phyloP scores from a whole-genome alignment of 1,284 basidiomycete genomes.

The Melampsora larici-populina region DNA sequence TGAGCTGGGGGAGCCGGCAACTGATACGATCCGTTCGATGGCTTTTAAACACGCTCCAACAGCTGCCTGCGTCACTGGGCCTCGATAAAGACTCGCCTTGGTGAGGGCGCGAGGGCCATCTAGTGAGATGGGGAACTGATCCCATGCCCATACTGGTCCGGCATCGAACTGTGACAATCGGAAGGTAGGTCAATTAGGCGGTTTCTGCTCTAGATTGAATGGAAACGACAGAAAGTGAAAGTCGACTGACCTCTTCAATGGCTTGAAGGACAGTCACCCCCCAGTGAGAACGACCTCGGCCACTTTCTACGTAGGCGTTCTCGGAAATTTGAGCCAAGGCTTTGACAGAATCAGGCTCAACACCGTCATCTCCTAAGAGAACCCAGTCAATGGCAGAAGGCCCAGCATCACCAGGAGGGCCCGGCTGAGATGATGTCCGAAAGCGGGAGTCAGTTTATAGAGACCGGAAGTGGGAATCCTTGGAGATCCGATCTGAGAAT shows the following conservation, averaged over 20 bases:
- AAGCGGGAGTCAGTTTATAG: neutral
- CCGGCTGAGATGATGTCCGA: constrained; percentile 48
- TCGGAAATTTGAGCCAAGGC: constrained; percentile 52
- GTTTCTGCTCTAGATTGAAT: no score
- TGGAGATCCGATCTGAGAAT: no score
- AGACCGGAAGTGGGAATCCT: no score
- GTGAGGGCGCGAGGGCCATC: constrained; percentile 50
- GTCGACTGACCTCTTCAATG: constrained; percentile 35
- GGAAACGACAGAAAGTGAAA: neutral
- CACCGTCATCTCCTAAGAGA: constrained; percentile 56
- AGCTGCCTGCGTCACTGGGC: constrained; percentile 54
- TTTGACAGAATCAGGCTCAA: constrained; percentile 49
- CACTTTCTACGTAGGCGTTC: constrained; percentile 29
- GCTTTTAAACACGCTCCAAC: constrained; percentile 54
- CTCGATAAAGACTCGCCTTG: constrained; percentile 57
- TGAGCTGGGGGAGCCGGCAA: constrained; percentile 36
- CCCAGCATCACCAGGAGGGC: constrained; percentile 58
- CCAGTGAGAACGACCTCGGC: constrained; percentile 53
- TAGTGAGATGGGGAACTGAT: constrained; percentile 53
- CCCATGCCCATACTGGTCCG: constrained; percentile 58
- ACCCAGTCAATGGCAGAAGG: constrained; percentile 58
- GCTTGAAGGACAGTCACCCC: constrained; percentile 55
- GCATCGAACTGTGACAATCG: constrained; percentile 54
- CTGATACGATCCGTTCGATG: constrained; percentile 52
- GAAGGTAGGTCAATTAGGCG: neutral